These are phyloP conservation scores for Penicillium sp. DNA, from an alignment of 2,329 filamentous ascomycete genomes.

Conservation along the genomic window DNA sequence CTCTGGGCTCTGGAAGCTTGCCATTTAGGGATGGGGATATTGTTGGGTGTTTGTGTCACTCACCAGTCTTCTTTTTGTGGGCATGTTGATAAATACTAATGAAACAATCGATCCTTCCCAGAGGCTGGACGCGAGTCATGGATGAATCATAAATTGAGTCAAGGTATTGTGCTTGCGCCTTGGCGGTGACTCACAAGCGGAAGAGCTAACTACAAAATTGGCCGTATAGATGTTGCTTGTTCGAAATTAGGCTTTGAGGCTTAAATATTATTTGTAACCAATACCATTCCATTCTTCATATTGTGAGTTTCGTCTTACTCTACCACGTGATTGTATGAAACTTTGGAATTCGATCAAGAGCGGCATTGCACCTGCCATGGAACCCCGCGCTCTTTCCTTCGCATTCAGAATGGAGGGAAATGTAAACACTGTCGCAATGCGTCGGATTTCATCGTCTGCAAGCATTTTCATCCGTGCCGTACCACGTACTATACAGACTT, in stretches of 20 bases:
- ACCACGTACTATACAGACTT: slow-evolving; percentile 29
- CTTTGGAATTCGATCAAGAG: not conserved
- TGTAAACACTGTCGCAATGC: not conserved
- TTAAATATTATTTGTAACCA: not conserved
- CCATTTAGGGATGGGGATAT: not conserved
- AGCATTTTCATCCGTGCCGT: slow-evolving; percentile 12
- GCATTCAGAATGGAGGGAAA: not conserved
- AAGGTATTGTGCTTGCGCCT: not conserved
- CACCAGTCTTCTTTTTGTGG: not conserved
- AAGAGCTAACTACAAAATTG: too few species aligned
- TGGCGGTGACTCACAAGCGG: not conserved
- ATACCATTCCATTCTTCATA: not conserved
- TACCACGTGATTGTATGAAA: not conserved
- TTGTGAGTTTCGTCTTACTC: not conserved
- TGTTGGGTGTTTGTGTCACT: not conserved
- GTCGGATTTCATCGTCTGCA: not conserved
- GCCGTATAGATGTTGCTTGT: not conserved
- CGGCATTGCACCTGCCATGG: not conserved
- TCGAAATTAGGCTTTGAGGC: not conserved
- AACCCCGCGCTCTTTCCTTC: not conserved
- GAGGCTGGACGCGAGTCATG: not conserved
- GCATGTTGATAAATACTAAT: not conserved
- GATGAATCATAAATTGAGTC: not conserved
- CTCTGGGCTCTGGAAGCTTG: not conserved
- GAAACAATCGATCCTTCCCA: not conserved